These are phyloP conservation scores for Colletotrichum sp. DNA, from an alignment of 2,329 filamentous ascomycete genomes.

Conservation along the genomic window DNA sequence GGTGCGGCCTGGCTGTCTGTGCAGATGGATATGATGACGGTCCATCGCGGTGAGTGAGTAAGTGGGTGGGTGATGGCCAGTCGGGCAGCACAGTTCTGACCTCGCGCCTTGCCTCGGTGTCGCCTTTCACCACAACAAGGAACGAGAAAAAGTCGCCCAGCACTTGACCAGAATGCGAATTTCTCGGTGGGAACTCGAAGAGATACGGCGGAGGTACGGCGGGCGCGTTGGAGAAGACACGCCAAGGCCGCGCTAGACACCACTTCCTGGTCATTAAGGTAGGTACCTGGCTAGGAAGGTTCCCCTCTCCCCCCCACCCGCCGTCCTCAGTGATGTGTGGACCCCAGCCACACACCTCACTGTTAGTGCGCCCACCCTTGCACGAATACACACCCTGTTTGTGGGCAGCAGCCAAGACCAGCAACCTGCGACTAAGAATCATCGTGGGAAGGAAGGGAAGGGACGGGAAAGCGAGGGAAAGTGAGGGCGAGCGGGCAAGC, in stretches of 20 bases:
- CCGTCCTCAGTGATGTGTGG: constrained; percentile 3
- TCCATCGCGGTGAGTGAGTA: not conserved
- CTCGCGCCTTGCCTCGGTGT: not conserved
- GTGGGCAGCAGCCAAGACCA: constrained; percentile 14
- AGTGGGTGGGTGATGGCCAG: not conserved
- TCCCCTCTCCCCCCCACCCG: not conserved
- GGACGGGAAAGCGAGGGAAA: not conserved
- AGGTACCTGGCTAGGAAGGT: not conserved
- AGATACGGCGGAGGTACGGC: not conserved
- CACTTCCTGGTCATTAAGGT: constrained; percentile 7
- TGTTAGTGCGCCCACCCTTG: not conserved
- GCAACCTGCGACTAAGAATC: constrained; percentile 7
- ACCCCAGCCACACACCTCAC: constrained; percentile 13
- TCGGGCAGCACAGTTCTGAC: not conserved
- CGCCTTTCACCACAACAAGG: not conserved
- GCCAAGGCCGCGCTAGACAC: constrained; percentile 2
- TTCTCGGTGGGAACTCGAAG: not conserved
- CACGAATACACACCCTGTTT: not conserved
- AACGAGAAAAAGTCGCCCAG: not conserved
- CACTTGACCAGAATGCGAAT: not conserved
- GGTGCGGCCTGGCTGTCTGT: not conserved
- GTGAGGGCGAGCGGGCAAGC: not conserved
- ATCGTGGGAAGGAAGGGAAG: constrained; percentile 3
- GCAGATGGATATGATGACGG: not conserved
- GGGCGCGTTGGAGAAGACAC: not conserved